phyloP scores from a whole-genome alignment of 164 flowering plant species.

The Santalum album region DNA sequence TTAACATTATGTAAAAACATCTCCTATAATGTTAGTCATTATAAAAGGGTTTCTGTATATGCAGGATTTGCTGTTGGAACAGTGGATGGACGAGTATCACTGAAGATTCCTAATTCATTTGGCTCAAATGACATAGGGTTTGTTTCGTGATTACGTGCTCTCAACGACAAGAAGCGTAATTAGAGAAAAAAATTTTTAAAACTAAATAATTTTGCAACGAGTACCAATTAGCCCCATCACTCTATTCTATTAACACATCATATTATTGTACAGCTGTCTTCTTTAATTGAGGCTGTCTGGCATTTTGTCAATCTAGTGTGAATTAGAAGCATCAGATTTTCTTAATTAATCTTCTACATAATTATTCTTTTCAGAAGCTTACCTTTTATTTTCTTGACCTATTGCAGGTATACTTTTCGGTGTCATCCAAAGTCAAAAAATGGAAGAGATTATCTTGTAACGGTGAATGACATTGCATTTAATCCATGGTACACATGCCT shows the following conservation, averaged over 20 bases:
- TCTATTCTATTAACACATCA: too few relatives aligned
- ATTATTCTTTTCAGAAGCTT: too few relatives aligned
- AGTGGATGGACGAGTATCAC: slow-evolving; percentile 65
- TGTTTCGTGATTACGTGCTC: slow-evolving; percentile 5
- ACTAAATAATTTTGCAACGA: too few relatives aligned
- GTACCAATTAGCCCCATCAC: too few relatives aligned
- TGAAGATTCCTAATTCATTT: slow-evolving; percentile 31
- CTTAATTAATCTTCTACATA: too few relatives aligned
- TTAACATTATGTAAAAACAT: background rate
- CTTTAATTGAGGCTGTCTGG: too few relatives aligned
- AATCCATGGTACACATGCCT: slow-evolving; percentile 57
- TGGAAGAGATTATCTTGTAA: slow-evolving; percentile 42
- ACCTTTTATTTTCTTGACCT: background rate
- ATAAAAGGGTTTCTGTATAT: background rate
- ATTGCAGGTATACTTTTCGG: slow-evolving; percentile 59
- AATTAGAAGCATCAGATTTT: too few relatives aligned
- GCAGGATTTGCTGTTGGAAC: slow-evolving; percentile 84
- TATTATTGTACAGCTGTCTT: too few relatives aligned
- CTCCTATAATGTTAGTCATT: background rate
- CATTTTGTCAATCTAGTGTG: too few relatives aligned
- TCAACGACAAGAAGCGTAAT: background rate
- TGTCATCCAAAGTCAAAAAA: slow-evolving; percentile 65
- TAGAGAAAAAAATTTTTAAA: too few relatives aligned
- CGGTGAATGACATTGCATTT: slow-evolving; percentile 78
- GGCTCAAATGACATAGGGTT: slow-evolving; percentile 43